Conservation (phyloP, 2,329 filamentous ascomycete species). For the Cercospora brassicicola region DNA sequence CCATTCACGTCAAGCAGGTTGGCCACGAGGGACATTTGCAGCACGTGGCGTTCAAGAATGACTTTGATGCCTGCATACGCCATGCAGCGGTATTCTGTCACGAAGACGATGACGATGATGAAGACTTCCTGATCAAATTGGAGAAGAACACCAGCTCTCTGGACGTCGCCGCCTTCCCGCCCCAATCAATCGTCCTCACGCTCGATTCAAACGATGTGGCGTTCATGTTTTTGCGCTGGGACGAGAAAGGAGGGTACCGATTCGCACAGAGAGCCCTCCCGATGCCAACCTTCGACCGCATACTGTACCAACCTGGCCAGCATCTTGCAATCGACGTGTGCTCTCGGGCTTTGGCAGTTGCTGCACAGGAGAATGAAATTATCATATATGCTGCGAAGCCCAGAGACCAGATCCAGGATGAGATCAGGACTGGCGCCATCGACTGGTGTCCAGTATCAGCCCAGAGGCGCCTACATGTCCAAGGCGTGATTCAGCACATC, state of each 20-base stretch:
- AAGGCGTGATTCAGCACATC: constrained; percentile 79
- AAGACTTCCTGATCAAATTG: constrained; percentile 31
- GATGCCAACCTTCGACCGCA: constrained; percentile 57
- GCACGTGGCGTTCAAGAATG: constrained; percentile 72
- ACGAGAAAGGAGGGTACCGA: constrained; percentile 49
- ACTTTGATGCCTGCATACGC: constrained; percentile 77
- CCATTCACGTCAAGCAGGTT: constrained; percentile 73
- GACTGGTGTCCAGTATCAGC: constrained; percentile 61
- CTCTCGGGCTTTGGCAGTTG: constrained; percentile 64
- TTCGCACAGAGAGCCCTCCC: constrained; percentile 64
- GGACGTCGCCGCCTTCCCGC: constrained; percentile 53
- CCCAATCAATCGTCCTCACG: constrained; percentile 77
- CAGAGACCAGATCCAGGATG: constrained; percentile 51
- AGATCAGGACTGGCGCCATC: constrained; percentile 50
- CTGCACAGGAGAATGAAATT: constrained; percentile 68
- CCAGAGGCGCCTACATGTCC: constrained; percentile 51
- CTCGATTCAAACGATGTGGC: constrained; percentile 71
- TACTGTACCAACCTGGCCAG: constrained; percentile 58
- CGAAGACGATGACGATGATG: constrained; percentile 41
- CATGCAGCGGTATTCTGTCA: constrained; percentile 72
- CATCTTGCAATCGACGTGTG: constrained; percentile 76
- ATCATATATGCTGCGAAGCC: constrained; percentile 69
- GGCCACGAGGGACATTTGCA: constrained; percentile 65
- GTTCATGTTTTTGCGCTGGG: constrained; percentile 68
- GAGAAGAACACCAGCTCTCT: constrained; percentile 27